Evolutionary conservation across 2,329 filamentous ascomycete species (phyloP).

Genomic region (Botrytis porri): DNA sequence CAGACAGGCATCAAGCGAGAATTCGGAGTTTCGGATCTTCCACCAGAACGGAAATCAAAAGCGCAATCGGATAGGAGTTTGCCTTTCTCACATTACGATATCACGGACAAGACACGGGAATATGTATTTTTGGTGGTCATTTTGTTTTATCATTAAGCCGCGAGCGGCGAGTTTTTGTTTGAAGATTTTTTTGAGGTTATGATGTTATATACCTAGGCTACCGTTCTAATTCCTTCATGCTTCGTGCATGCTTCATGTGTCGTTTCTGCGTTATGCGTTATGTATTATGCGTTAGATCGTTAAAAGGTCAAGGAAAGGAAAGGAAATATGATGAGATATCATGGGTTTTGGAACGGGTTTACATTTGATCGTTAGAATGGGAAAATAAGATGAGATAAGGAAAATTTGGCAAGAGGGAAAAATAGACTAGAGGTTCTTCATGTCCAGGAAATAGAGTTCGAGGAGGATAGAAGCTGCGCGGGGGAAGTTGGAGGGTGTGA

Average conservation of each 20-base stretch:
- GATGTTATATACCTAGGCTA: background rate
- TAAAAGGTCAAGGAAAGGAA: background rate
- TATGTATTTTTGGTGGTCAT: background rate
- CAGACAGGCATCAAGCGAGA: background rate
- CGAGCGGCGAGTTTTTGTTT: background rate
- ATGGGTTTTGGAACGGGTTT: background rate
- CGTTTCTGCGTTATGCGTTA: background rate
- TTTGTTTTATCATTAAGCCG: background rate
- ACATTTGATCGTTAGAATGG: background rate
- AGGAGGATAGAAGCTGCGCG: conserved; percentile 31
- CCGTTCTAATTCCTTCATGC: background rate
- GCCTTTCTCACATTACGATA: background rate
- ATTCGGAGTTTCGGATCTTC: background rate
- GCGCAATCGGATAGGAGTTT: background rate
- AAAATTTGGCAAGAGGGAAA: background rate
- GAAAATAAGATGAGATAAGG: background rate
- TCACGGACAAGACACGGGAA: background rate
- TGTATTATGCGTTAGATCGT: background rate
- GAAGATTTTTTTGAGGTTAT: background rate
- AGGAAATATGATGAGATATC: background rate
- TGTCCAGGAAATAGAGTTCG: conserved; percentile 36
- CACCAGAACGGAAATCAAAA: background rate
- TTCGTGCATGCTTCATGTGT: background rate
- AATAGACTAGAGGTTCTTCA: conserved; percentile 17
- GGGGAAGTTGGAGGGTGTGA: conserved; percentile 30